Percentiles rank a stretch among this genome's conserved stretches.
These are phyloP conservation scores for Stentor roeselii DNA, from an alignment of 73 alveolate genomes.

Conservation along the genomic window DNA sequence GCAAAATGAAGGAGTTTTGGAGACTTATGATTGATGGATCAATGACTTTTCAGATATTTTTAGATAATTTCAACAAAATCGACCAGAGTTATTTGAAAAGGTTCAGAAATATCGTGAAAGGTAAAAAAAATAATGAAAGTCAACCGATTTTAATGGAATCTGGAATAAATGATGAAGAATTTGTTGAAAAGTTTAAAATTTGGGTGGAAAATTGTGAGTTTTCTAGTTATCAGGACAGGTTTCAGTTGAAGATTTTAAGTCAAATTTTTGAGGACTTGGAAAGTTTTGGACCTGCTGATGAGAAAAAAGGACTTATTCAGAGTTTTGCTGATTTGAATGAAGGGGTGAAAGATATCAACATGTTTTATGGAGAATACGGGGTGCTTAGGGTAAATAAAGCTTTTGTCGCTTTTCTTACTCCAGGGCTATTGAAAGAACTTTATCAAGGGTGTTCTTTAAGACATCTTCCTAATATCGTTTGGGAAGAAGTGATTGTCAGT, in stretches of 20 bases:
- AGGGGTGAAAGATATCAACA: neutral
- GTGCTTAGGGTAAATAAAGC: neutral
- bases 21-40: neutral
- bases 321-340: neutral
- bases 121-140: neutral
- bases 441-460: too few relatives aligned
- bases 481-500: neutral
- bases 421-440: neutral
- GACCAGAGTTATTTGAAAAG: neutral
- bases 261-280: neutral
- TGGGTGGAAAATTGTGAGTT: neutral
- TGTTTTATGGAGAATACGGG: conserved; percentile 15
- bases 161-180: too few relatives aligned
- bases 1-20: conserved; percentile 25
- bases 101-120: neutral
- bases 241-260: neutral
- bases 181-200: too few relatives aligned
- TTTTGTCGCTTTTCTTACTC: neutral
- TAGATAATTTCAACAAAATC: neutral
- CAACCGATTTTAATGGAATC: neutral
- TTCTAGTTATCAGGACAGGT: neutral
- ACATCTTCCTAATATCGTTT: neutral
- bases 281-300: neutral
- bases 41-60: neutral
- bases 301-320: too few relatives aligned